Percentiles rank a stretch among this genome's conserved stretches.
Evolutionary conservation across 1,284 basidiomycete species (phyloP).

Genomic region (Binderoboletus segoi): DNA sequence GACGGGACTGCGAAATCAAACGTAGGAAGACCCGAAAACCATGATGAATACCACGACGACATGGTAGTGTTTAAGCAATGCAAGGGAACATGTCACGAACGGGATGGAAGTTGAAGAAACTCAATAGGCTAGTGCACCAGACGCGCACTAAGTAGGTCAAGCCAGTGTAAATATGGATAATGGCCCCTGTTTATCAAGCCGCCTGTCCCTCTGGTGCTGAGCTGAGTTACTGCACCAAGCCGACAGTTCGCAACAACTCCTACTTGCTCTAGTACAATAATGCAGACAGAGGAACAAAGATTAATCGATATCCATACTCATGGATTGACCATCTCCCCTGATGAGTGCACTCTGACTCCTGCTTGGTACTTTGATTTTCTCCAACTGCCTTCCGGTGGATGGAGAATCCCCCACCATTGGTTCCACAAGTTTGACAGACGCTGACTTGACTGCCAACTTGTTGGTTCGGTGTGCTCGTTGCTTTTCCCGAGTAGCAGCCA

Average conservation of each 20-base stretch:
- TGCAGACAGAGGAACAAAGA: not conserved
- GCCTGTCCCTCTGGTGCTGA: too few species aligned
- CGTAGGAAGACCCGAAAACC: constrained; percentile 63
- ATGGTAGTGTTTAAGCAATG: constrained; percentile 27
- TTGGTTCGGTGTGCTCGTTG: constrained; percentile 70
- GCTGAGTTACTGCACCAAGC: too few species aligned
- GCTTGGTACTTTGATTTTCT: constrained; percentile 80
- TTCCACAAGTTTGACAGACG: constrained; percentile 72
- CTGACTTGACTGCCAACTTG: constrained; percentile 56
- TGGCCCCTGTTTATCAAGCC: constrained; percentile 18
- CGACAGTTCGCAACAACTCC: not conserved
- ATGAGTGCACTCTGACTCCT: constrained; percentile 75
- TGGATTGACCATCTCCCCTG: constrained; percentile 72
- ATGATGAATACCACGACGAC: constrained; percentile 47
- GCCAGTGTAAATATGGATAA: constrained; percentile 25
- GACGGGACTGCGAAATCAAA: constrained; percentile 77
- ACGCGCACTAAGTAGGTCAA: not conserved
- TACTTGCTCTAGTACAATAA: not conserved
- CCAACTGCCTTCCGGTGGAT: constrained; percentile 55
- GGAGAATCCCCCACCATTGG: constrained; percentile 54
- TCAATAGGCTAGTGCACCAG: not conserved
- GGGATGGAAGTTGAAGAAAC: not conserved
- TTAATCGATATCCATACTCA: constrained; percentile 83
- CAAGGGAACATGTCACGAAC: constrained; percentile 22
- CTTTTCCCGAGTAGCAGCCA: constrained; percentile 78